A percentile compares a stretch with the other conserved stretches of the same genome.
Evolutionary conservation across 2,329 filamentous ascomycete species (phyloP).

Genomic region (Cryphonectria carpinicola): DNA sequence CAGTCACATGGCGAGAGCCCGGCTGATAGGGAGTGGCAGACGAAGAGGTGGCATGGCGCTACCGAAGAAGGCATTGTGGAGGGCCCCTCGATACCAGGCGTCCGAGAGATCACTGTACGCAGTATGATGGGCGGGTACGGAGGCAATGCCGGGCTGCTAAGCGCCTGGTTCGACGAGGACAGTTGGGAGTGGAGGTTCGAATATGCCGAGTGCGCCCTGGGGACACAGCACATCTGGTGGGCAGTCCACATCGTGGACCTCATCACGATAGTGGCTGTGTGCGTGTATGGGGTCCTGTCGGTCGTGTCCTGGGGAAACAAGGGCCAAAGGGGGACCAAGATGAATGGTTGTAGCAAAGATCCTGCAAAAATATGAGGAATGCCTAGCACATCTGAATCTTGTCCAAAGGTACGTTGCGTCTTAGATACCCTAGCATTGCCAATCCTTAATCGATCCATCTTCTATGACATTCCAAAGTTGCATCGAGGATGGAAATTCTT

Average conservation of each 20-base stretch:
- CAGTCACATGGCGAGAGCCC: constrained; percentile 52
- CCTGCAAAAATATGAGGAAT: neutral
- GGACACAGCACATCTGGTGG: constrained; percentile 95
- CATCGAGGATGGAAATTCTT: neutral
- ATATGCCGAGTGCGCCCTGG: constrained; percentile 77
- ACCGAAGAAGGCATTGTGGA: constrained; percentile 45
- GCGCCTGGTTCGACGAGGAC: constrained; percentile 81
- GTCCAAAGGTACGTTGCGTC: constrained; percentile 9
- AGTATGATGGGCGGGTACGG: constrained; percentile 98
- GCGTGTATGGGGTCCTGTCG: constrained; percentile 34
- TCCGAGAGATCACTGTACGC: constrained; percentile 89
- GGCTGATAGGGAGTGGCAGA: constrained; percentile 54
- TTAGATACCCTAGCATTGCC: constrained; percentile 19
- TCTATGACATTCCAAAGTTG: neutral
- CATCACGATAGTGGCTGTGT: constrained; percentile 41
- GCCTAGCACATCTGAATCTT: neutral
- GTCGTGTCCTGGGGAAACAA: neutral
- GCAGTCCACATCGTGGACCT: constrained; percentile 76
- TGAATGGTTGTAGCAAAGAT: neutral
- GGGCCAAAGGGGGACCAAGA: neutral
- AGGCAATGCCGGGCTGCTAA: constrained; percentile 89
- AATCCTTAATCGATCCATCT: neutral
- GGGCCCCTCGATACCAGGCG: constrained; percentile 56
- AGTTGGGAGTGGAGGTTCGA: constrained; percentile 80
- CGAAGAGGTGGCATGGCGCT: constrained; percentile 52